Evolutionary conservation across 2,329 filamentous ascomycete genomes (phyloP).

Genomic region (Fusarium drepaniforme): DNA sequence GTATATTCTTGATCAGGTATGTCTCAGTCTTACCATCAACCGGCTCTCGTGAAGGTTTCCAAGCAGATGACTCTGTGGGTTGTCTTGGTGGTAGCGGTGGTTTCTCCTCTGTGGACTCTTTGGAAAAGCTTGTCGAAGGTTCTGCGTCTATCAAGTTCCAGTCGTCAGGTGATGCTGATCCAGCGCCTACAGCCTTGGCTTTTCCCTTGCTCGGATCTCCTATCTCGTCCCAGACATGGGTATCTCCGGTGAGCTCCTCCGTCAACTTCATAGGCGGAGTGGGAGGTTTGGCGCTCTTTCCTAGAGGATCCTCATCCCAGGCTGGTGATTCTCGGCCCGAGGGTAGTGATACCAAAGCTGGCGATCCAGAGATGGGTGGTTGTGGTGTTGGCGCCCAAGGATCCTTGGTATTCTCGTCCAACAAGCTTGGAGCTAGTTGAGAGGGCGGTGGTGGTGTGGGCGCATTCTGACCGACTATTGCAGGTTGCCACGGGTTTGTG

Average conservation of each 20-base stretch:
- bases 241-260: conserved; percentile 54
- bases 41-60: conserved; percentile 56
- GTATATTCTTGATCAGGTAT: conserved; percentile 93
- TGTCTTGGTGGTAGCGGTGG: conserved; percentile 56
- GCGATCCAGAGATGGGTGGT: conserved; percentile 43
- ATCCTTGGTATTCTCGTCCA: conserved; percentile 45
- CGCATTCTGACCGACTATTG: conserved; percentile 38
- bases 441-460: conserved; percentile 9
- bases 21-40: conserved; percentile 74
- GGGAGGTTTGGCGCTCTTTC: conserved; percentile 42
- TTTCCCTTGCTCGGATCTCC: conserved; percentile 57
- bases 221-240: conserved; percentile 65
- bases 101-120: conserved; percentile 29
- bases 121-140: conserved; percentile 37
- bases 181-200: conserved; percentile 44
- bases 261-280: conserved; percentile 43
- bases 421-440: conserved; percentile 28
- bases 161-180: conserved; percentile 52
- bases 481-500: conserved; percentile 51
- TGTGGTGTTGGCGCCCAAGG: conserved; percentile 48
- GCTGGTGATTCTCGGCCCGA: conserved; percentile 53
- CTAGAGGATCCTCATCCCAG: conserved; percentile 54
- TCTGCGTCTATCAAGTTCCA: conserved; percentile 66
- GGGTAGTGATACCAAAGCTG: conserved; percentile 51
- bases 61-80: conserved; percentile 45